Conservation (phyloP, 176 grass and related monocot genomes). For the Hsuehochloa calcarea region DNA sequence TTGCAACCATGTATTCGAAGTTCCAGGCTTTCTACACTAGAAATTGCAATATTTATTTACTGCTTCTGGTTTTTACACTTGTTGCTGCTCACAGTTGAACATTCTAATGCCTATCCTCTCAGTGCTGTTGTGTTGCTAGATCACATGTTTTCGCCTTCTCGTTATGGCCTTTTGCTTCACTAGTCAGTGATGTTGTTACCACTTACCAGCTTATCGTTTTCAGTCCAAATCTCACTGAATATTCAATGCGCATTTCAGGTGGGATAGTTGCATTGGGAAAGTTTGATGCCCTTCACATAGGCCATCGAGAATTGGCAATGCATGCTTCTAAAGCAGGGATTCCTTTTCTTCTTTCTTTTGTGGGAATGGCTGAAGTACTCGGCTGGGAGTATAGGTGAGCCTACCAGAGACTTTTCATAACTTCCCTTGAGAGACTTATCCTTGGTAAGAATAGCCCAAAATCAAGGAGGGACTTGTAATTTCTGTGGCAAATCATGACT, state of each 20-base stretch:
- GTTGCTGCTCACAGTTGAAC: not conserved
- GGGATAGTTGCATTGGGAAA: constrained; percentile 98
- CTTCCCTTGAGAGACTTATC: not conserved
- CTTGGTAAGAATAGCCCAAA: not conserved
- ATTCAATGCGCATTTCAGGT: constrained; percentile 49
- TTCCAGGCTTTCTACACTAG: not conserved
- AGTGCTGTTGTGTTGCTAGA: not conserved
- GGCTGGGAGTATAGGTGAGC: constrained; percentile 89
- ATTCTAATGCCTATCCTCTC: not conserved
- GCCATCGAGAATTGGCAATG: constrained; percentile 83
- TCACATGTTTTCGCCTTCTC: not conserved
- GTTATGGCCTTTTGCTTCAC: not conserved
- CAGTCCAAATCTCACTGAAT: constrained; percentile 21
- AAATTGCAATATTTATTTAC: constrained; percentile 10
- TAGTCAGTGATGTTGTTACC: not conserved
- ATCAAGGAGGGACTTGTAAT: not conserved
- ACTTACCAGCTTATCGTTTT: not conserved
- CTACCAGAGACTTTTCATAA: constrained; percentile 1
- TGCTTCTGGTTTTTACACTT: not conserved
- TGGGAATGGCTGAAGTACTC: constrained; percentile 94
- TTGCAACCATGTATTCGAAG: not conserved
- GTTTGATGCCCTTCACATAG: constrained; percentile 98
- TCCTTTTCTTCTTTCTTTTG: constrained; percentile 96
- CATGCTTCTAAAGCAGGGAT: constrained; percentile 78
- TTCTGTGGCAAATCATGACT: not conserved